A percentile compares a stretch with the other conserved stretches of the same genome.
These are phyloP conservation scores for Hygrophoropsis aurantiaca DNA, from an alignment of 768 basidiomycete species.

Conservation along the genomic window DNA sequence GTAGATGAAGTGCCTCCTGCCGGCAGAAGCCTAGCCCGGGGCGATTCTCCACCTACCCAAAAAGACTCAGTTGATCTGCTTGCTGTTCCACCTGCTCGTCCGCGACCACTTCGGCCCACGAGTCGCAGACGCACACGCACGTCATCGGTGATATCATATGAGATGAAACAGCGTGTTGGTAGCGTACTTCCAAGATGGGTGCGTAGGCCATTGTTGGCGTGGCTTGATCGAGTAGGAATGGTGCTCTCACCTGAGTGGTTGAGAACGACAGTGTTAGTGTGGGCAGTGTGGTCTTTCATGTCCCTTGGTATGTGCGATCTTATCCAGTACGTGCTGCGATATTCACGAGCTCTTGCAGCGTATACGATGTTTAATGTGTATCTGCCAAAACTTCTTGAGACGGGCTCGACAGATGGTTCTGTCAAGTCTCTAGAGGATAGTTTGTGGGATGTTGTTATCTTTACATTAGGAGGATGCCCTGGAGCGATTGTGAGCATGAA, in stretches of 20 bases:
- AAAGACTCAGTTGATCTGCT: slow-evolving; percentile 13
- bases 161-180: slow-evolving; percentile 38
- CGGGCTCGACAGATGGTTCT: slow-evolving; percentile 22
- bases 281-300: slow-evolving; percentile 76
- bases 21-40: slow-evolving; percentile 26
- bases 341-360: too few relatives aligned
- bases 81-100: slow-evolving; percentile 1
- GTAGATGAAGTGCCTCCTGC: slow-evolving; percentile 26
- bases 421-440: slow-evolving; percentile 57
- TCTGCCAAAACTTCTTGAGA: slow-evolving; percentile 83
- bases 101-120: slow-evolving; percentile 5
- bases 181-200: slow-evolving; percentile 53
- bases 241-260: slow-evolving; percentile 78
- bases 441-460: slow-evolving; percentile 85
- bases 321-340: slow-evolving; percentile 1
- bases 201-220: slow-evolving; percentile 60
- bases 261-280: slow-evolving; percentile 74
- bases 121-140: slow-evolving; percentile 18
- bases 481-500: slow-evolving; percentile 78
- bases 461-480: slow-evolving; percentile 81
- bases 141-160: slow-evolving; percentile 42
- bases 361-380: slow-evolving; percentile 95
- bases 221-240: slow-evolving; percentile 65
- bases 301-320: slow-evolving; percentile 57
- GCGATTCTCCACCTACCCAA: slow-evolving; percentile 23